Evolutionary conservation across 108 stramenopile genomes (phyloP).

Genomic region (Pseudonitzschia multistriata): DNA sequence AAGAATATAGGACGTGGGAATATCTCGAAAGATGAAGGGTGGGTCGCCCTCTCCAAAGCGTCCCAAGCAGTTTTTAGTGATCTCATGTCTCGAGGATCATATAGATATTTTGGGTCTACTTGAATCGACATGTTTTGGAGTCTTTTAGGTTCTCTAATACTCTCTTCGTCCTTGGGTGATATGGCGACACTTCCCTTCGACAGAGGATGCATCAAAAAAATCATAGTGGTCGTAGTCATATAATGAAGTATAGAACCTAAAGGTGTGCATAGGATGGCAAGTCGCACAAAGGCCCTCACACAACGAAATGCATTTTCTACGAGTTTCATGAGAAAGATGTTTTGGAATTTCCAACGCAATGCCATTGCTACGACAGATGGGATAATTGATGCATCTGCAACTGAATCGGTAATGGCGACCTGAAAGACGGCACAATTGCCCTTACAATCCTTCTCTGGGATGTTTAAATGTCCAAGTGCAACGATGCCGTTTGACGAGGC

Average conservation of each 20-base stretch:
- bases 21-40: conserved; percentile 3
- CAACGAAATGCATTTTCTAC: conserved; percentile 15
- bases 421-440: conserved; percentile 17
- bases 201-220: conserved; percentile 39
- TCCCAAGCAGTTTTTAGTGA: conserved; percentile 41
- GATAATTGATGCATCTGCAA: conserved; percentile 10
- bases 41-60: neutral
- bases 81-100: conserved; percentile 43
- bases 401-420: conserved; percentile 25
- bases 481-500: conserved; percentile 30
- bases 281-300: conserved; percentile 8
- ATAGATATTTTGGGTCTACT: conserved; percentile 56
- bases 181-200: conserved; percentile 30
- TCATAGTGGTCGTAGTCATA: conserved; percentile 19
- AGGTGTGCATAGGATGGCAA: conserved; percentile 29
- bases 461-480: conserved; percentile 20
- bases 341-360: conserved; percentile 22
- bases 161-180: conserved; percentile 2
- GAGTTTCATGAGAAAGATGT: neutral
- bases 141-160: conserved; percentile 9
- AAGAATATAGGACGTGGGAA: conserved; percentile 20
- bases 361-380: conserved; percentile 23
- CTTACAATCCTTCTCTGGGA: neutral
- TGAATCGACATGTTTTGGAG: conserved; percentile 42
- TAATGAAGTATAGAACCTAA: conserved; percentile 20